phyloP scores from a whole-genome alignment of 2,329 filamentous ascomycete species.

The Stachybotrys chartarum region DNA sequence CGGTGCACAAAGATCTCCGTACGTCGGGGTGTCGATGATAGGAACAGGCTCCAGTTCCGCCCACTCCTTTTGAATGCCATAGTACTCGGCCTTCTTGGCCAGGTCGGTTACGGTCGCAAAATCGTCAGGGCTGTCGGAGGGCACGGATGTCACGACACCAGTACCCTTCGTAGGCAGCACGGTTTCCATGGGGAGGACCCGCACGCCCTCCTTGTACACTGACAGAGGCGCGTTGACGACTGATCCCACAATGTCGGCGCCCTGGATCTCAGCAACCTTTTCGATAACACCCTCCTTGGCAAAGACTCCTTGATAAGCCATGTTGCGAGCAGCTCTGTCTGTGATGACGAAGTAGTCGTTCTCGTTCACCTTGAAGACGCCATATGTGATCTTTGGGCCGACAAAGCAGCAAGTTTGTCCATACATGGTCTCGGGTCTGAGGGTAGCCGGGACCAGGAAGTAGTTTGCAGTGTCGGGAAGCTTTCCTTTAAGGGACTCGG shows the following conservation, averaged over 20 bases:
- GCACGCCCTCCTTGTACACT: conserved; percentile 72
- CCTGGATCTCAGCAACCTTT: conserved; percentile 66
- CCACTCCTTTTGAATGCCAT: conserved; percentile 96
- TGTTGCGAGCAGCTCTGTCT: conserved; percentile 83
- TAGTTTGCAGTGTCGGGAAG: conserved; percentile 72
- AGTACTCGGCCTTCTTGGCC: conserved; percentile 91
- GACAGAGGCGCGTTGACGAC: conserved; percentile 85
- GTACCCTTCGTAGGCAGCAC: conserved; percentile 92
- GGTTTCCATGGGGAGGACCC: conserved; percentile 91
- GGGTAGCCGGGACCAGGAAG: conserved; percentile 85
- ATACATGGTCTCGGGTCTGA: conserved; percentile 97
- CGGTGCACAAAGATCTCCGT: conserved; percentile 77
- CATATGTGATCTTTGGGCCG: conserved; percentile 81
- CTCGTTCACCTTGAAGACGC: conserved; percentile 71
- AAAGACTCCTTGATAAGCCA: conserved; percentile 90
- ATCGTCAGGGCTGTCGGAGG: conserved; percentile 90
- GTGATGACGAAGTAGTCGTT: conserved; percentile 81
- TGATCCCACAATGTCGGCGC: conserved; percentile 80
- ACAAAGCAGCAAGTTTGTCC: conserved; percentile 96
- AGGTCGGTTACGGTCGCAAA: conserved; percentile 84
- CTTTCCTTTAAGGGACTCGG: conserved; percentile 66
- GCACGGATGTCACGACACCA: conserved; percentile 91
- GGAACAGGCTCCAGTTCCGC: conserved; percentile 83
- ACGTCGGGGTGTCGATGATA: conserved; percentile 82
- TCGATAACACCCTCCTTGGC: conserved; percentile 68